These are phyloP conservation scores for Cladosporium sp. DNA, from an alignment of 2,329 filamentous ascomycete species.

Conservation along the genomic window DNA sequence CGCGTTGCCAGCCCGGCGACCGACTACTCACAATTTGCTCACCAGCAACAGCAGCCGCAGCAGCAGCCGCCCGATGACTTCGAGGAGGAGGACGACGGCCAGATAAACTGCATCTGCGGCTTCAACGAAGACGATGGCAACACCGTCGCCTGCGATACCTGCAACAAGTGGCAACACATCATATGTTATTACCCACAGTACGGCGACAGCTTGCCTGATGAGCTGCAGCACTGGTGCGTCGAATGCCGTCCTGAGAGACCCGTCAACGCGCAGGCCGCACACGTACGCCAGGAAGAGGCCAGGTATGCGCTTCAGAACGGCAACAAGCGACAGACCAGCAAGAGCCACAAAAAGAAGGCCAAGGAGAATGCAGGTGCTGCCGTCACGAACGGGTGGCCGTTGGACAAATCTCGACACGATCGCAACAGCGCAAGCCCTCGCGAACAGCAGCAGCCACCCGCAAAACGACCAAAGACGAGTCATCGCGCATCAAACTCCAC, in stretches of 20 bases:
- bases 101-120: constrained; percentile 96
- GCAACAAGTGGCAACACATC: constrained; percentile 98
- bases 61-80: constrained; percentile 3
- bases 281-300: constrained; percentile 37
- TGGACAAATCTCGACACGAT: constrained; percentile 53
- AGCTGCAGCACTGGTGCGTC: constrained; percentile 70
- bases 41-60: background rate
- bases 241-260: constrained; percentile 72
- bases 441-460: constrained; percentile 50
- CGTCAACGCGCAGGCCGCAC: constrained; percentile 69
- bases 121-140: constrained; percentile 94
- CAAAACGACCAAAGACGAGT: constrained; percentile 76
- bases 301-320: constrained; percentile 57
- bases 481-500: constrained; percentile 76
- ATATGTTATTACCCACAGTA: constrained; percentile 85
- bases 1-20: constrained; percentile 2
- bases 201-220: constrained; percentile 58
- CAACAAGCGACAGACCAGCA: constrained; percentile 66
- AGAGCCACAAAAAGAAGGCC: constrained; percentile 82
- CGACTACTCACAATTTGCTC: constrained; percentile 1
- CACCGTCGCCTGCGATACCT: constrained; percentile 92
- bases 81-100: constrained; percentile 68
- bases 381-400: constrained; percentile 60
- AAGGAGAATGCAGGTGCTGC: constrained; percentile 57
- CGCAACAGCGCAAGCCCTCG: constrained; percentile 47